These are phyloP conservation scores for Lycium barbarum DNA, from an alignment of 257 asterid species.

Conservation along the genomic window DNA sequence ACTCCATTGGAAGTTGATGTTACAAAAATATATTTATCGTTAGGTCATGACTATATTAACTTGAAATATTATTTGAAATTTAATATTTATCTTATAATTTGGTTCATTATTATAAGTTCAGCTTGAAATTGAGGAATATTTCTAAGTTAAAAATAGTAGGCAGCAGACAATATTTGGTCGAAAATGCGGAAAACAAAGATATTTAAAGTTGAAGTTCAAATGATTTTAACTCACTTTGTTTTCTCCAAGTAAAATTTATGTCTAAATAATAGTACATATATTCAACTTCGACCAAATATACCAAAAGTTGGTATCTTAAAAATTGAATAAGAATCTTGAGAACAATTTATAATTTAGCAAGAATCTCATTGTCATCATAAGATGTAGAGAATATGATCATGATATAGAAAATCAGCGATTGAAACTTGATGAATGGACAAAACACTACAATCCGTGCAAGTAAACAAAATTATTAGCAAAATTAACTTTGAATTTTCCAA, in stretches of 20 bases:
- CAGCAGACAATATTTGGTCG: no score
- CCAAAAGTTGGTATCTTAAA: not conserved
- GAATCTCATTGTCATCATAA: not conserved
- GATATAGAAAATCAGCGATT: not conserved
- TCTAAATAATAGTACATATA: not conserved
- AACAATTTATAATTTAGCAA: not conserved
- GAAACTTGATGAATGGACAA: not conserved
- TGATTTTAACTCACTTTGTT: no score
- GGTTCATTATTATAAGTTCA: not conserved
- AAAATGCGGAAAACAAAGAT: no score
- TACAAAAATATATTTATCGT: no score
- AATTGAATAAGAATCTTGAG: not conserved
- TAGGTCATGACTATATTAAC: not conserved
- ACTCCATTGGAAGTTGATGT: no score
- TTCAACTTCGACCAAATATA: not conserved
- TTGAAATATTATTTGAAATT: not conserved
- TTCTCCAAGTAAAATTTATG: not conserved
- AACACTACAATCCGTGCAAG: slow-evolving; percentile 4
- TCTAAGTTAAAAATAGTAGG: not conserved
- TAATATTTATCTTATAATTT: not conserved
- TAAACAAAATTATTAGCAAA: not conserved
- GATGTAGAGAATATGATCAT: not conserved
- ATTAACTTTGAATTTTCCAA: not conserved
- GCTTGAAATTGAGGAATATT: not conserved
- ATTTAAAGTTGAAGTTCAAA: no score